These are phyloP conservation scores for Alternaria solani DNA, from an alignment of 2,329 filamentous ascomycete species.

Conservation along the genomic window DNA sequence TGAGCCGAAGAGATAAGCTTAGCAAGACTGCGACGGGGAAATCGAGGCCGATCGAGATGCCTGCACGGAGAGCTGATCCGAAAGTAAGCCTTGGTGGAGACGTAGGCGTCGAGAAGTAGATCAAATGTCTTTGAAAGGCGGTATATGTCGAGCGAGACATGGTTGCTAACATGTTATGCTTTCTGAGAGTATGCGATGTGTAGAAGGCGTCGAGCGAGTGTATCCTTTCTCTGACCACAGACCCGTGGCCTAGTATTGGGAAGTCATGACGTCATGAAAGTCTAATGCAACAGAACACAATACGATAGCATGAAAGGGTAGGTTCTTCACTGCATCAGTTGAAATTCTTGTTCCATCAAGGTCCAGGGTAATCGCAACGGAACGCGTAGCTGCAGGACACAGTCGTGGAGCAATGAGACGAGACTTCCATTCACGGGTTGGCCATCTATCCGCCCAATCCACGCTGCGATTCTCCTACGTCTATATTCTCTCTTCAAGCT, in stretches of 20 bases:
- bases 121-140: conserved; percentile 31
- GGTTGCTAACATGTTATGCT: neutral
- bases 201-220: neutral
- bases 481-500: neutral
- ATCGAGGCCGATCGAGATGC: conserved; percentile 29
- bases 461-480: neutral
- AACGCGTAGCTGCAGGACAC: neutral
- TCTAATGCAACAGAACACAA: neutral
- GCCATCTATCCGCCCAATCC: neutral
- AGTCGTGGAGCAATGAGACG: neutral
- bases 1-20: conserved; percentile 27
- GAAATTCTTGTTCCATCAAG: neutral
- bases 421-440: neutral
- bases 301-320: neutral
- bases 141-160: conserved; percentile 28
- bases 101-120: conserved; percentile 35
- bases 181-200: neutral
- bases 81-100: conserved; percentile 30
- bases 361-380: neutral
- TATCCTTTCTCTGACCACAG: neutral
- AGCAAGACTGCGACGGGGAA: conserved; percentile 30
- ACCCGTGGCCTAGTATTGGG: neutral
- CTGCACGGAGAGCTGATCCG: conserved; percentile 26
- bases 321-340: neutral
- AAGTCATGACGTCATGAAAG: conserved; percentile 17